Conservation (phyloP, 352 stramenopile species). For the Globisporangium cederbergense region DNA sequence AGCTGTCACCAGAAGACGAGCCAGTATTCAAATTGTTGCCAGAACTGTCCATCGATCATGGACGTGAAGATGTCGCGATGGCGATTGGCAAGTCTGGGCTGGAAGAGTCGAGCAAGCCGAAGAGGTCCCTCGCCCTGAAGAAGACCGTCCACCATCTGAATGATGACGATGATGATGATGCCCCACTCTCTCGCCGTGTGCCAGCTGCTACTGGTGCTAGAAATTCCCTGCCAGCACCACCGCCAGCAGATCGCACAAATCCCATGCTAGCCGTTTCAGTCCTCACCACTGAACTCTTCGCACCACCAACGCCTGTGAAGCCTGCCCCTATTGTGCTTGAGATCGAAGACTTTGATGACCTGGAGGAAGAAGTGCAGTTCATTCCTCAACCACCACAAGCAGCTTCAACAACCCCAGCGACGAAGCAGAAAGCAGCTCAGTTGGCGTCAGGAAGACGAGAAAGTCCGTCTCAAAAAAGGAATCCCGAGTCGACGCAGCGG, state of each 20-base stretch:
- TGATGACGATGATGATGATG: not conserved
- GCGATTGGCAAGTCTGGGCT: not conserved
- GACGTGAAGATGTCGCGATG: not conserved
- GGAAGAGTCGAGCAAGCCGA: constrained; percentile 3
- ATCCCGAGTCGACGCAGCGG: not conserved
- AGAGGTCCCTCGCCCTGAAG: constrained; percentile 12
- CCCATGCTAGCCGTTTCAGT: not conserved
- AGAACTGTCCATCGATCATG: not conserved
- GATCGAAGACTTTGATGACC: constrained; percentile 14
- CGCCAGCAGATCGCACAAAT: not conserved
- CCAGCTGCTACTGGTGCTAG: not conserved
- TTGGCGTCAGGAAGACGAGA: not conserved
- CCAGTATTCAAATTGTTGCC: constrained; percentile 12
- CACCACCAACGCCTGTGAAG: not conserved
- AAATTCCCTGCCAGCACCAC: not conserved
- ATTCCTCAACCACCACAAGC: not conserved
- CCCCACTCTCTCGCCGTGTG: not conserved
- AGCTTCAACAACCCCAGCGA: not conserved
- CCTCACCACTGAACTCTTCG: not conserved
- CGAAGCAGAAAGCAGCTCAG: not conserved
- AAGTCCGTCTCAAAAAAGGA: not conserved
- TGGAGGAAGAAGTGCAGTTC: constrained; percentile 7
- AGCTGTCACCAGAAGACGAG: constrained; percentile 15
- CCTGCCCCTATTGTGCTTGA: constrained; percentile 4
- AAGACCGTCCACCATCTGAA: not conserved